Evolutionary conservation across 2,329 filamentous ascomycete species (phyloP).

Genomic region (Fusarium camptoceras): DNA sequence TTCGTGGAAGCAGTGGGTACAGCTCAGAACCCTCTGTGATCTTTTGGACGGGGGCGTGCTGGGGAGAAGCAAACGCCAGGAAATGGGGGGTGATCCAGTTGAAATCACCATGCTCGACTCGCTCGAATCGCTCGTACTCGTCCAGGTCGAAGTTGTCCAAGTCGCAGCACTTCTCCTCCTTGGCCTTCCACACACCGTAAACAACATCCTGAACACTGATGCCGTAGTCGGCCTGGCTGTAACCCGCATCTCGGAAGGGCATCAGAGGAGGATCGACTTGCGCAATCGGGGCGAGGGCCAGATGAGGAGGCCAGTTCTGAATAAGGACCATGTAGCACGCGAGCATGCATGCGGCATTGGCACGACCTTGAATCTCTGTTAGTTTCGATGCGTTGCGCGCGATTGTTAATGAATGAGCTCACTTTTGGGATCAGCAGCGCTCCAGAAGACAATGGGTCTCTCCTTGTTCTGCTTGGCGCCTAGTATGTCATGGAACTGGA

Average conservation of each 20-base stretch:
- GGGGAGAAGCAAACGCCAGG: slow-evolving; percentile 94
- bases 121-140: slow-evolving; percentile 95
- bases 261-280: slow-evolving; percentile 97
- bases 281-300: slow-evolving; percentile 93
- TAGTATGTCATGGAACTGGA: slow-evolving; percentile 94
- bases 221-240: slow-evolving; percentile 97
- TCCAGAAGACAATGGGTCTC: slow-evolving; percentile 95
- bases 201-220: slow-evolving; percentile 97
- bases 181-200: slow-evolving; percentile 98
- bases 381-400: slow-evolving; percentile 16
- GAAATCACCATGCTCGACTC: slow-evolving; percentile 98
- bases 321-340: slow-evolving; percentile 99
- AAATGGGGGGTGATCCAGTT: slow-evolving; percentile 98
- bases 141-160: slow-evolving; percentile 95
- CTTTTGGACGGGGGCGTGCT: slow-evolving; percentile 80
- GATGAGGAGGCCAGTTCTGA: slow-evolving; percentile 95
- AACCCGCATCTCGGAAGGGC: slow-evolving; percentile 98
- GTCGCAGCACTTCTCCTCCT: slow-evolving; percentile 92
- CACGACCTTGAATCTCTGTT: slow-evolving; percentile 69
- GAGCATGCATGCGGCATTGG: slow-evolving; percentile 93
- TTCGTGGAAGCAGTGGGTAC: slow-evolving; percentile 80
- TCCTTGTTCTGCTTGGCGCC: slow-evolving; percentile 92
- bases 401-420: slow-evolving; percentile 54
- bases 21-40: slow-evolving; percentile 79
- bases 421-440: slow-evolving; percentile 90